Evolutionary conservation across 148 eudicot genomes (phyloP).

Genomic region (Polygonum aviculare): DNA sequence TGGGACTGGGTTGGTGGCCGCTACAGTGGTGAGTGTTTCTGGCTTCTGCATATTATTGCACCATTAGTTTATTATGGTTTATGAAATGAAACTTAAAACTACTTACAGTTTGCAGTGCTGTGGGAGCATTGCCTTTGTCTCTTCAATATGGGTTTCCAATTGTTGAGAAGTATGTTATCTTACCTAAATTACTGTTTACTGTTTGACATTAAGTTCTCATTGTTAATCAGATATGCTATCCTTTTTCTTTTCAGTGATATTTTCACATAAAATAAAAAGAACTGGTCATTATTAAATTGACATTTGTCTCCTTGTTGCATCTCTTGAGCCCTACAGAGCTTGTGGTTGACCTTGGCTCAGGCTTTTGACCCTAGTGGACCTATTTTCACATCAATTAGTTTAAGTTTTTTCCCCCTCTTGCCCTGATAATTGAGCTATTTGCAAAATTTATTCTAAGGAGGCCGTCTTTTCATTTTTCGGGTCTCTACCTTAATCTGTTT

Average conservation of each 20-base stretch:
- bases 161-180: slow-evolving; percentile 69
- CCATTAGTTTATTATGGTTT: slow-evolving; percentile 2
- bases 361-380: too few relatives aligned
- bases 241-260: background rate
- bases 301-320: too few relatives aligned
- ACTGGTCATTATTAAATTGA: too few relatives aligned
- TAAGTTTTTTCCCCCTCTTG: background rate
- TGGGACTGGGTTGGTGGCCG: slow-evolving; percentile 99
- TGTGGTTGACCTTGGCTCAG: too few relatives aligned
- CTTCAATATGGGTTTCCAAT: slow-evolving; percentile 89
- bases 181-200: background rate
- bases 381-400: too few relatives aligned
- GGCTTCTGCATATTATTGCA: slow-evolving; percentile 5
- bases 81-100: background rate
- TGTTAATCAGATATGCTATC: background rate
- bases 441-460: background rate
- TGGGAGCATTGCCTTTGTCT: slow-evolving; percentile 89
- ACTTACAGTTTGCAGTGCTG: slow-evolving; percentile 96
- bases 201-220: background rate
- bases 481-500: background rate
- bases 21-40: slow-evolving; percentile 68
- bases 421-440: background rate
- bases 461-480: background rate
- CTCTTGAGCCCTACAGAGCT: too few relatives aligned
- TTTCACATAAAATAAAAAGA: background rate